A percentile compares a stretch with the other conserved stretches of the same genome.
These are phyloP conservation scores for Salmacisia buchloeana DNA, from an alignment of 1,284 basidiomycete genomes.

Conservation along the genomic window DNA sequence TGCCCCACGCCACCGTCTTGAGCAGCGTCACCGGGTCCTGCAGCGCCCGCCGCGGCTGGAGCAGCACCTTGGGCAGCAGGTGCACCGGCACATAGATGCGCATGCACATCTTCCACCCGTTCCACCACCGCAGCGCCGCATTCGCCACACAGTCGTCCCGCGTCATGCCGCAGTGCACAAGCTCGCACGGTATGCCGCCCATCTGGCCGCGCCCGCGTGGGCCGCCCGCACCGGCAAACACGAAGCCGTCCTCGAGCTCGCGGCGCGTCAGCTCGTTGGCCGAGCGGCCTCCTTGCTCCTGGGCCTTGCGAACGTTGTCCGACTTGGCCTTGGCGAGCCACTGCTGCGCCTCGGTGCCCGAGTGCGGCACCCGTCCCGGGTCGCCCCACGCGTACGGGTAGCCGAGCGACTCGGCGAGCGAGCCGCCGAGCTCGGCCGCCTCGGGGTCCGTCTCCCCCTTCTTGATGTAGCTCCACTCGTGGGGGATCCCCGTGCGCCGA, in stretches of 20 bases:
- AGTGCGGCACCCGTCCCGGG: conserved; percentile 26
- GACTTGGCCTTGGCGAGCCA: conserved; percentile 14
- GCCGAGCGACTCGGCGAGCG: conserved; percentile 33
- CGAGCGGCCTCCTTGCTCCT: not conserved
- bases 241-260: conserved; percentile 19
- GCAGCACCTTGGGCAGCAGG: conserved; percentile 49
- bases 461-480: conserved; percentile 44
- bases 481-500: conserved; percentile 33
- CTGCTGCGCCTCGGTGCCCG: conserved; percentile 16
- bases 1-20: conserved; percentile 39
- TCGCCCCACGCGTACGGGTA: conserved; percentile 41
- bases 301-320: not conserved
- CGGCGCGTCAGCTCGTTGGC: not conserved
- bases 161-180: conserved; percentile 50
- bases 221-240: conserved; percentile 31
- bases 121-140: conserved; percentile 42
- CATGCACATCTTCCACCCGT: conserved; percentile 47
- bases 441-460: conserved; percentile 18
- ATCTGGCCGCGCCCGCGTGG: conserved; percentile 35
- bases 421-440: conserved; percentile 24
- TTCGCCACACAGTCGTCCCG: conserved; percentile 47
- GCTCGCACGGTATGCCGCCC: conserved; percentile 48
- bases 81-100: conserved; percentile 53
- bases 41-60: conserved; percentile 34
- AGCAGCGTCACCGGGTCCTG: conserved; percentile 28